Evolutionary conservation across 306 rosid species (phyloP).

Genomic region (Crotalaria pallida): DNA sequence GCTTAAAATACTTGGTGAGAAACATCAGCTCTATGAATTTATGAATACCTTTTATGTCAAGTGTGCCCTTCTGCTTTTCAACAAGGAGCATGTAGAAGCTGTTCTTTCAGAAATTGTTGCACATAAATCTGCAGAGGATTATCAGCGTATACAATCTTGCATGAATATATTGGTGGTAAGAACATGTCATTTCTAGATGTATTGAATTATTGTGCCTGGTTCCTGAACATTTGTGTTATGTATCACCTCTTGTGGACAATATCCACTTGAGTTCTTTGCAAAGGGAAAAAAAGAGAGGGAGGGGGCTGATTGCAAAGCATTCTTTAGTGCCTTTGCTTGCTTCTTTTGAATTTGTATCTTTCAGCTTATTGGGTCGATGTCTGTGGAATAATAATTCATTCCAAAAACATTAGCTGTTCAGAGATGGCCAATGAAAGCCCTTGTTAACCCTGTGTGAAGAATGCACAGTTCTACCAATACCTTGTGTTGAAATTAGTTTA

Average conservation of each 20-base stretch:
- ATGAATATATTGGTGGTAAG: conserved; percentile 84
- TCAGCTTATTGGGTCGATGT: not conserved
- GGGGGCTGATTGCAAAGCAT: not conserved
- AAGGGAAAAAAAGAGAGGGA: not conserved
- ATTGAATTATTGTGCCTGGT: conserved; percentile 2
- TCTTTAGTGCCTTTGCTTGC: not conserved
- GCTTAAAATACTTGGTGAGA: conserved; percentile 78
- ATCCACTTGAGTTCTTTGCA: not conserved
- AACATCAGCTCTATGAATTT: conserved; percentile 80
- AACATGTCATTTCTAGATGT: conserved; percentile 21
- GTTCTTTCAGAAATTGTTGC: conserved; percentile 54
- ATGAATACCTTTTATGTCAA: conserved; percentile 62
- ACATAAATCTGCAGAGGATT: conserved; percentile 54
- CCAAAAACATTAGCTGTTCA: not conserved
- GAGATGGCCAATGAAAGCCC: not conserved
- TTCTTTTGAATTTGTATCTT: conserved; percentile 3
- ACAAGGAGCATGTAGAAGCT: conserved; percentile 88
- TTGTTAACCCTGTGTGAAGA: not conserved
- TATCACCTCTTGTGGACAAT: conserved; percentile 1
- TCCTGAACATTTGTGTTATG: not conserved
- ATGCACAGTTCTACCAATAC: not conserved
- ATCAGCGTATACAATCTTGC: conserved; percentile 46
- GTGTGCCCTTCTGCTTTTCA: conserved; percentile 82
- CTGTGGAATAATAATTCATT: not conserved
- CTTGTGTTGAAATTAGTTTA: not conserved